Evolutionary conservation across 768 basidiomycete species (phyloP).

Genomic region (Mycena galopus): DNA sequence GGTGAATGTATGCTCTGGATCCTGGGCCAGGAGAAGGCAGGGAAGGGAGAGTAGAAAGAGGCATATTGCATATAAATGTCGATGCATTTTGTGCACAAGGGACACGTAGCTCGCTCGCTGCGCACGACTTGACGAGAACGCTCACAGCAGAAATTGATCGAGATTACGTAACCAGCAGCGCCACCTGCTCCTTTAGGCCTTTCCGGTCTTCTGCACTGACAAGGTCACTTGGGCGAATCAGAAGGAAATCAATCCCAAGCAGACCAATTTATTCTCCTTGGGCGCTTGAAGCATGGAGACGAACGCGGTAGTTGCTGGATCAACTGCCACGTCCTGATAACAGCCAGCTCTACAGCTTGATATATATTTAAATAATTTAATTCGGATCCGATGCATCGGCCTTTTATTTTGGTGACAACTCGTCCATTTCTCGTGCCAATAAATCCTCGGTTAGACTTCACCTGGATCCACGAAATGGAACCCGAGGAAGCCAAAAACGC

Average conservation of each 20-base stretch:
- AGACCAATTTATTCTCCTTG: background rate
- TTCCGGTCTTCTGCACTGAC: background rate
- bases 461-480: background rate
- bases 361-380: no score
- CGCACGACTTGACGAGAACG: background rate
- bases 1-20: conserved; percentile 62
- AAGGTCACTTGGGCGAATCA: no score
- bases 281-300: background rate
- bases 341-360: no score
- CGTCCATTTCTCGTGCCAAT: no score
- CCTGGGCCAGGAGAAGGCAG: conserved; percentile 48
- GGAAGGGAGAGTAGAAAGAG: conserved; percentile 26
- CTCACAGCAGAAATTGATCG: background rate
- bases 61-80: conserved; percentile 19
- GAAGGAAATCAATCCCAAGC: no score
- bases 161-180: background rate
- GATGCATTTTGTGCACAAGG: conserved; percentile 23
- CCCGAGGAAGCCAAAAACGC: background rate
- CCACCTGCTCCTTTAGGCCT: background rate
- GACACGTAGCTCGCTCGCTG: conserved; percentile 25
- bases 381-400: no score
- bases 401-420: no score
- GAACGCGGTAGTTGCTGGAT: background rate
- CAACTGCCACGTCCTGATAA: background rate
- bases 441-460: no score